These are phyloP conservation scores for Trichoderma arundinaceum DNA, from an alignment of 2,329 filamentous ascomycete species.

Conservation along the genomic window DNA sequence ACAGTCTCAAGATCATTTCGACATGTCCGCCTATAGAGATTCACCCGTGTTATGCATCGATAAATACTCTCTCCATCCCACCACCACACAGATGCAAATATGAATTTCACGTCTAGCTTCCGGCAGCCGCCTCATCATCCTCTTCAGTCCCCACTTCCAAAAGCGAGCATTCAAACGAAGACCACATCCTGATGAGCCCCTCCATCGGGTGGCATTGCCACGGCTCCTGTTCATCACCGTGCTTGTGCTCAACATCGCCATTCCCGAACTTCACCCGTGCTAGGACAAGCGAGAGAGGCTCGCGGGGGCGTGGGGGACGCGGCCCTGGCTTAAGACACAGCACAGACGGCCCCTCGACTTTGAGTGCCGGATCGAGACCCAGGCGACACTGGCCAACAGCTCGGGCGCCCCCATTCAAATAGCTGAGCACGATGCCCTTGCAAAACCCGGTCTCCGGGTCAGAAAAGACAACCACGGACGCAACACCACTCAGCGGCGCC, in stretches of 20 bases:
- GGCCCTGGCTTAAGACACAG: background rate
- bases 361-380: background rate
- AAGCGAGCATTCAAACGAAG: background rate
- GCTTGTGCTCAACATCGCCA: background rate
- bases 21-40: no score
- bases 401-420: slow-evolving; percentile 5
- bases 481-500: slow-evolving; percentile 3
- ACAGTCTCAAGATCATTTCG: no score
- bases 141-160: background rate
- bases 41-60: no score
- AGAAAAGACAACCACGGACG: background rate
- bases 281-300: background rate
- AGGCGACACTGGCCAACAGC: slow-evolving; percentile 1
- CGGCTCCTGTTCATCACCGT: background rate
- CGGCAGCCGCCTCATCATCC: no score
- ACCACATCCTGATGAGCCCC: background rate
- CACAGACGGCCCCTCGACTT: background rate
- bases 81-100: no score
- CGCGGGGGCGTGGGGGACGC: no score
- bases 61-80: no score
- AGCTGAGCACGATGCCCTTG: slow-evolving; percentile 1
- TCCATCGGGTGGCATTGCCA: background rate
- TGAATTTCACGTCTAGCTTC: no score
- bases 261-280: background rate
- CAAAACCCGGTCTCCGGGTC: background rate